phyloP scores from a whole-genome alignment of 768 basidiomycete genomes.

The Dentipellis sp. region DNA sequence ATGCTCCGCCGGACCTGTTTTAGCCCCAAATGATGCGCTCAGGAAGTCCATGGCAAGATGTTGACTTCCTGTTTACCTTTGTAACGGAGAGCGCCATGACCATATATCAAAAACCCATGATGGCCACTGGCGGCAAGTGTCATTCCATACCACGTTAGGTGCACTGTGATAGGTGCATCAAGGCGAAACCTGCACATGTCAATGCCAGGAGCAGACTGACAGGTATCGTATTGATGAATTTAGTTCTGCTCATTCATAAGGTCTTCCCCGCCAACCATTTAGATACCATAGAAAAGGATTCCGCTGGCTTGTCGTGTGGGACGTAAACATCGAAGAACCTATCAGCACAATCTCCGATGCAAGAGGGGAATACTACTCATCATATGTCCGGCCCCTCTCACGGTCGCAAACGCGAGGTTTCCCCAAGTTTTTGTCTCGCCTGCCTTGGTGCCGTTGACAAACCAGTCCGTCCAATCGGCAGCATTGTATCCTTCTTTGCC shows the following conservation, averaged over 20 bases:
- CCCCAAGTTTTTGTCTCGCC: conserved; percentile 48
- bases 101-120: too few species aligned
- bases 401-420: conserved; percentile 54
- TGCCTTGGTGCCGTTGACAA: conserved; percentile 36
- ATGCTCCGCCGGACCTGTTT: too few species aligned
- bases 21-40: too few species aligned
- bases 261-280: conserved; percentile 45
- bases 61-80: too few species aligned
- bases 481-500: conserved; percentile 42
- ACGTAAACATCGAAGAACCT: conserved; percentile 31
- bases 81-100: too few species aligned
- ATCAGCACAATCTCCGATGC: conserved; percentile 2
- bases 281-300: conserved; percentile 53
- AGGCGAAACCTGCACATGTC: too few species aligned
- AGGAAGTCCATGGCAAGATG: too few species aligned
- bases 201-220: conserved; percentile 4
- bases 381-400: conserved; percentile 58
- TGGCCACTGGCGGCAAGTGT: too few species aligned
- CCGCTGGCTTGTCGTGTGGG: conserved; percentile 60
- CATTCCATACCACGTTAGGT: too few species aligned
- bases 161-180: too few species aligned
- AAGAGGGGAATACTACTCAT: conserved; percentile 26
- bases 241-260: conserved; percentile 20
- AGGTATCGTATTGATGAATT: not conserved
- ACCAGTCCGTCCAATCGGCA: conserved; percentile 51